phyloP scores from a whole-genome alignment of 495 filamentous ascomycete species.

The Halenospora varia region DNA sequence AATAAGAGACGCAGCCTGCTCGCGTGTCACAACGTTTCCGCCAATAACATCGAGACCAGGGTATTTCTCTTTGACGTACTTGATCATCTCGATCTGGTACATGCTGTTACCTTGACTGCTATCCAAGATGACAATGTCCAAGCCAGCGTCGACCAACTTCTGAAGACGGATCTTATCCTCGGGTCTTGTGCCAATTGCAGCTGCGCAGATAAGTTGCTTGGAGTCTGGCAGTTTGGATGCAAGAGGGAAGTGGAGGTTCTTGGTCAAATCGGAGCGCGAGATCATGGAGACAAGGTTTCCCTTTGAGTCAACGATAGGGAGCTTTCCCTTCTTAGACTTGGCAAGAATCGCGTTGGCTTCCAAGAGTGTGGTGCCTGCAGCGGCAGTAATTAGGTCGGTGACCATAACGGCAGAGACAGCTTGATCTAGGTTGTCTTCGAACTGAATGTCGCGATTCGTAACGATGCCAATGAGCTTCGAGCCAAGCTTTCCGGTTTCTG shows the following conservation, averaged over 20 bases:
- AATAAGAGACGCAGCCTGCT: conserved; percentile 89
- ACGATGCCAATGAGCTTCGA: conserved; percentile 96
- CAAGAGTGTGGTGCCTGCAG: conserved; percentile 72
- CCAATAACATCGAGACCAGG: conserved; percentile 90
- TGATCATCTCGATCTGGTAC: conserved; percentile 96
- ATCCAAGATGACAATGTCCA: conserved; percentile 95
- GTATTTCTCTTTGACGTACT: conserved; percentile 83
- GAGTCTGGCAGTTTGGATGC: conserved; percentile 96
- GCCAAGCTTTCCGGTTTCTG: conserved; percentile 87
- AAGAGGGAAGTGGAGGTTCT: conserved; percentile 95
- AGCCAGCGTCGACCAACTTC: conserved; percentile 86
- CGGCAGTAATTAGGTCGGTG: conserved; percentile 89
- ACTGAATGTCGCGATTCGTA: conserved; percentile 96
- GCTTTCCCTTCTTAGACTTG: conserved; percentile 97
- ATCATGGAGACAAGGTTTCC: conserved; percentile 92
- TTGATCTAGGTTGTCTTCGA: conserved; percentile 60
- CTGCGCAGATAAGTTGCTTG: conserved; percentile 95
- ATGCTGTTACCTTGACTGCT: conserved; percentile 95
- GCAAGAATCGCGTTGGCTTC: conserved; percentile 93
- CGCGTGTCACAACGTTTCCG: conserved; percentile 95
- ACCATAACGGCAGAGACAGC: conserved; percentile 92
- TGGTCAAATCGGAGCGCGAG: conserved; percentile 95
- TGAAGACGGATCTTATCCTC: conserved; percentile 85
- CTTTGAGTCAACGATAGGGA: conserved; percentile 85
- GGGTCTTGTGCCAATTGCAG: conserved; percentile 90